Evolutionary conservation across 108 stramenopile genomes (phyloP), one percentile per base, ranked within the genome.

Genomic region (Stephanodiscus triporus): DNA sequence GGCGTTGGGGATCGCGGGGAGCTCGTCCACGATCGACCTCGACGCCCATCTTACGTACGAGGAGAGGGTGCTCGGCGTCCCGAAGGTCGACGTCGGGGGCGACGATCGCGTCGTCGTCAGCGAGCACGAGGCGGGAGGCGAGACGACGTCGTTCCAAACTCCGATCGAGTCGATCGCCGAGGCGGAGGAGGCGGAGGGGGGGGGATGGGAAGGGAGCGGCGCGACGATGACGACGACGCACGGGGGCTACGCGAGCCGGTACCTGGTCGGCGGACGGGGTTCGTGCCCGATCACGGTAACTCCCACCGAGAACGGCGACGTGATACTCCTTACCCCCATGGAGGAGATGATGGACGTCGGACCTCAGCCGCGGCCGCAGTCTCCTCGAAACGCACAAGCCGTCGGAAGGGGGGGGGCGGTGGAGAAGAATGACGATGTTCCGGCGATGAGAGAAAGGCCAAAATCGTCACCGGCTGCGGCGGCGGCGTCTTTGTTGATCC

Each of bases 301-400:
- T 17, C 51, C 71, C 2, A 34, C 61, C 20, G 71, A 72, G 32
- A 40, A 72, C 40, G 71, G 71, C 32, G 71, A 72, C 40, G 71
- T 72, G 43, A 63, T 72, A 26, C 37, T 72, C 30, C 19, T 72
- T 1, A 62, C 61, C 0, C 61, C 61, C 38, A 19, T 62, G 61
- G 61, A 62, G 61, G 61, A 62, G 7, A 42, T 42, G 27, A 62
- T 62, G 38, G 61, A 62, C 34, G 29, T 66, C 30, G 65, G 65
- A 3, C 43, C 42, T 1, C 38, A 66, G 34, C 5, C 40, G 6
- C 17, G 9, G 22, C 8, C 24, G 23, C 9, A 4, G 17, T 36
- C 58, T 23, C 5, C 61, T 55, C 26, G 14, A 29, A 22, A 26
- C 22, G 55, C 55, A 11, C 14, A 11, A 29, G 29, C 9, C 27